A percentile compares a stretch with the other conserved stretches of the same genome.
Evolutionary conservation across 495 filamentous ascomycete genomes (phyloP).

Genomic region (Penicillium riverlandense): DNA sequence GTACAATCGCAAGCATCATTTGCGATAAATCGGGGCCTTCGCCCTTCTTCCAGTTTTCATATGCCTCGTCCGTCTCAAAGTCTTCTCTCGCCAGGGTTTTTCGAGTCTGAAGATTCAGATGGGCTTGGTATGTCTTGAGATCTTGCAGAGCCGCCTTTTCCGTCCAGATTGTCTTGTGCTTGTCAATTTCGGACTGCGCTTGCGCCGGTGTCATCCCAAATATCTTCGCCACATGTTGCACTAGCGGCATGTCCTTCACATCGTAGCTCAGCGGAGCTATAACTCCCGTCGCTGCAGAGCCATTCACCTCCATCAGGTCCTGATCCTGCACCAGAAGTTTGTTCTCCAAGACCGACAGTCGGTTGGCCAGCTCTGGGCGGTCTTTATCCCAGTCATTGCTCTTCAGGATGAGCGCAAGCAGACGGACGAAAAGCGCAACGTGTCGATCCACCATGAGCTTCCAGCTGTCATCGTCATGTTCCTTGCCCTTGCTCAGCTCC

Average conservation of each 20-base stretch:
- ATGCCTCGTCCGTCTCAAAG: constrained; percentile 87
- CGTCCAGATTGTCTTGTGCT: constrained; percentile 74
- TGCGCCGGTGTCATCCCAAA: constrained; percentile 71
- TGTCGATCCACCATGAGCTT: constrained; percentile 90
- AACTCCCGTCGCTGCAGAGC: constrained; percentile 61
- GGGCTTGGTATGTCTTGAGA: constrained; percentile 85
- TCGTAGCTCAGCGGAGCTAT: constrained; percentile 77
- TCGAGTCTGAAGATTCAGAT: constrained; percentile 70
- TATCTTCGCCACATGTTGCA: constrained; percentile 74
- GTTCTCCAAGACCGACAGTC: constrained; percentile 76
- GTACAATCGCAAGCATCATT: constrained; percentile 86
- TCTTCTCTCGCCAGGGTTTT: constrained; percentile 75
- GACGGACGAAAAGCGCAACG: constrained; percentile 87
- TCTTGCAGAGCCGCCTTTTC: constrained; percentile 86
- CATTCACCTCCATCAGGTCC: constrained; percentile 58
- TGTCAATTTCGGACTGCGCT: constrained; percentile 80
- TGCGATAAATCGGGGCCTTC: constrained; percentile 79
- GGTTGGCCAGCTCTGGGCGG: constrained; percentile 69
- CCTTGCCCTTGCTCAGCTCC: constrained; percentile 73
- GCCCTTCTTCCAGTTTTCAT: constrained; percentile 79
- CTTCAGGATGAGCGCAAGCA: constrained; percentile 72
- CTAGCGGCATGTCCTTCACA: constrained; percentile 94
- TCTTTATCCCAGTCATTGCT: constrained; percentile 75
- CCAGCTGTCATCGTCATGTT: constrained; percentile 81
- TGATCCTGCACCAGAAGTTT: constrained; percentile 95